Percentiles rank a stretch among this genome's conserved stretches.
These are phyloP conservation scores for Thalassiosira hispida DNA, from an alignment of 352 stramenopile species.

Conservation along the genomic window DNA sequence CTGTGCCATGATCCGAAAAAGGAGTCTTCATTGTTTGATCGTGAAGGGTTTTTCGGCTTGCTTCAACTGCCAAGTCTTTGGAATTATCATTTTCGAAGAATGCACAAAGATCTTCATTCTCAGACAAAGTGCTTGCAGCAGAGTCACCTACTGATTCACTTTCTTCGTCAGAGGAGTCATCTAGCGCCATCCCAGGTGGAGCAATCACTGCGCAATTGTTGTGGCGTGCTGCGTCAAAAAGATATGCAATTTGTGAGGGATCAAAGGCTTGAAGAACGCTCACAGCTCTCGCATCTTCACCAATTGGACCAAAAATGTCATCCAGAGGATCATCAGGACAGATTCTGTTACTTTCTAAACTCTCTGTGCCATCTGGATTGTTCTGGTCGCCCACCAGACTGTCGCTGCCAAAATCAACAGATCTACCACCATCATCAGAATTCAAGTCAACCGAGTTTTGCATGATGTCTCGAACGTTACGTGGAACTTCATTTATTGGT, in stretches of 20 bases:
- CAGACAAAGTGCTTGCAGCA: constrained; percentile 17
- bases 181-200: constrained; percentile 14
- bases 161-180: constrained; percentile 6
- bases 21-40: constrained; percentile 9
- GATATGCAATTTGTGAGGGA: constrained; percentile 17
- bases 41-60: not conserved
- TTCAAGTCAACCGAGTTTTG: not conserved
- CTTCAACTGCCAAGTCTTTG: not conserved
- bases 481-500: constrained; percentile 9
- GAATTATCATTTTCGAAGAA: constrained; percentile 35
- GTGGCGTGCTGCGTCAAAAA: constrained; percentile 48
- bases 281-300: not conserved
- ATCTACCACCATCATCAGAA: constrained; percentile 11
- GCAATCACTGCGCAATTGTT: constrained; percentile 32
- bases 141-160: constrained; percentile 17
- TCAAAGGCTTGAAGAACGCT: not conserved
- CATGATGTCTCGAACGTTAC: constrained; percentile 3
- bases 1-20: not conserved
- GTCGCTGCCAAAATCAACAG: constrained; percentile 5
- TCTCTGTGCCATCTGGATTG: not conserved
- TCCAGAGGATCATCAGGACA: constrained; percentile 7
- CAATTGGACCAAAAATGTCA: constrained; percentile 25
- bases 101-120: constrained; percentile 33
- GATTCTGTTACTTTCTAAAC: constrained; percentile 4
- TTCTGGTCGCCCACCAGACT: not conserved